A percentile compares a stretch with the other conserved stretches of the same genome.
Evolutionary conservation across 2,329 filamentous ascomycete species (phyloP).

Genomic region (Cladorrhinum sp.): DNA sequence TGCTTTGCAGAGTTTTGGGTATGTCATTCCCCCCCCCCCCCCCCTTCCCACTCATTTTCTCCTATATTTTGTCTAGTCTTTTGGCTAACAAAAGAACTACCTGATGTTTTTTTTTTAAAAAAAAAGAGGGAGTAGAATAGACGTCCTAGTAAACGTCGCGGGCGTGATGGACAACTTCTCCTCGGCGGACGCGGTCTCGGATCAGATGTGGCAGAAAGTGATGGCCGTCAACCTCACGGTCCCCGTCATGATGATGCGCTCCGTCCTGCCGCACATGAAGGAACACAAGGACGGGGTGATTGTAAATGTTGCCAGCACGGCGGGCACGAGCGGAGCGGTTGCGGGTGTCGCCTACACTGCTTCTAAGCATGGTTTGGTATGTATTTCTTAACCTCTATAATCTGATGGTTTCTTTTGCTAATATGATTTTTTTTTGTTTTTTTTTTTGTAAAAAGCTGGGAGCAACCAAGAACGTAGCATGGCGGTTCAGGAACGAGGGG

Average conservation of each 20-base stretch:
- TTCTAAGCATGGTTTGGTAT: conserved; percentile 41
- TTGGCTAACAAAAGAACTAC: neutral
- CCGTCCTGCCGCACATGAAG: conserved; percentile 41
- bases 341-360: conserved; percentile 45
- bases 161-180: conserved; percentile 43
- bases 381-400: conserved; percentile 16
- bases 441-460: conserved; percentile 33
- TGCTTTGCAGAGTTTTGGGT: conserved; percentile 25
- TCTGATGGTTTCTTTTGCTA: no score
- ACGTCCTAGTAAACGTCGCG: conserved; percentile 45
- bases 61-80: no score
- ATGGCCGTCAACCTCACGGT: conserved; percentile 42
- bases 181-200: conserved; percentile 38
- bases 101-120: neutral
- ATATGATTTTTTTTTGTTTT: neutral
- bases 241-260: conserved; percentile 44
- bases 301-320: conserved; percentile 41
- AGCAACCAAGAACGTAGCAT: conserved; percentile 47
- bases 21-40: neutral
- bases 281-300: conserved; percentile 39
- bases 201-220: conserved; percentile 40
- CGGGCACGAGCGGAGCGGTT: conserved; percentile 36
- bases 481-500: conserved; percentile 42
- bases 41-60: no score
- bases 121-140: conserved; percentile 30